phyloP scores from a whole-genome alignment of 306 rosid species.

The Cucurbita maxima region DNA sequence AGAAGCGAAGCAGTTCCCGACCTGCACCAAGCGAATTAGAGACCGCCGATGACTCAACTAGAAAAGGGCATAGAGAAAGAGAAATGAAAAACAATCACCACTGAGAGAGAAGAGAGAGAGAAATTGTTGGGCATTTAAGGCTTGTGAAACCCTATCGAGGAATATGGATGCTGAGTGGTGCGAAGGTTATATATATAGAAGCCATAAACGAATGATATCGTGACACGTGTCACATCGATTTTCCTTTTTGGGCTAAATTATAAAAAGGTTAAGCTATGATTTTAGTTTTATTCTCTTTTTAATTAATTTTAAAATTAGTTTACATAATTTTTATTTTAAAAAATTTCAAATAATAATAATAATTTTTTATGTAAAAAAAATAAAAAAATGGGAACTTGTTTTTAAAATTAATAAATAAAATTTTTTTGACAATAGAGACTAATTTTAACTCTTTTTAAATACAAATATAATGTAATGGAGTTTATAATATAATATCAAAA shows the following conservation, averaged over 20 bases:
- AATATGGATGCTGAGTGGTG: conserved; percentile 4
- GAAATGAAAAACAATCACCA: not conserved
- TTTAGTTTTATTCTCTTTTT: no score
- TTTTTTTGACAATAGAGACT: no score
- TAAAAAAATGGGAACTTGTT: no score
- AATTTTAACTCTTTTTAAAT: no score
- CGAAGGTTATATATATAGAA: conserved; percentile 10
- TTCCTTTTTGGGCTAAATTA: not conserved
- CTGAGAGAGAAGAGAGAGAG: not conserved
- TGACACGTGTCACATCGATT: not conserved
- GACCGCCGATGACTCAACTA: conserved; percentile 49
- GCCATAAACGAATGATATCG: not conserved
- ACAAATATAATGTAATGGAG: no score
- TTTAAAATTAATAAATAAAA: no score
- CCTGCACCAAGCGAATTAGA: conserved; percentile 99
- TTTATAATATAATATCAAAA: no score
- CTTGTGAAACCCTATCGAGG: not conserved
- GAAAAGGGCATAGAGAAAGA: not conserved
- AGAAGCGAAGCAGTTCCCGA: conserved; percentile 71
- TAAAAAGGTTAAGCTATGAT: no score
- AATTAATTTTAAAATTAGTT: no score
- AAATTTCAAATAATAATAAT: no score
- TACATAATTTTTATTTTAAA: no score
- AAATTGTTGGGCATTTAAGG: not conserved
- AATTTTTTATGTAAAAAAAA: no score